Evolutionary conservation across 2,329 filamentous ascomycete genomes (phyloP).

Genomic region (Penicillium hesseltinei): DNA sequence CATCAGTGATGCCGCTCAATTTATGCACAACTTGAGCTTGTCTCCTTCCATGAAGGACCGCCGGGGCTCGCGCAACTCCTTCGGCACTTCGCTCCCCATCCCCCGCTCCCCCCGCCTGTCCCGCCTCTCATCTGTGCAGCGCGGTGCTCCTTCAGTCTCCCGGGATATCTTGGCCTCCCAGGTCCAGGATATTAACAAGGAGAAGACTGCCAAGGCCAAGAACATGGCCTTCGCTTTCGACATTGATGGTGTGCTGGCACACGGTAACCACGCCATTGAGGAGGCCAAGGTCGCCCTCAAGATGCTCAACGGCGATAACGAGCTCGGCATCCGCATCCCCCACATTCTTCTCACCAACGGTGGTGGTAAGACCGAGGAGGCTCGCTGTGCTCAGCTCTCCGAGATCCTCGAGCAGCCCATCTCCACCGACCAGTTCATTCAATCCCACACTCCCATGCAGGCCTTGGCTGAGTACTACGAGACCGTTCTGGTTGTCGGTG

Average conservation of each 20-base stretch:
- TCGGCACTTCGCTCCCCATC: slow-evolving; percentile 70
- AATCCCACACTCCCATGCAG: slow-evolving; percentile 75
- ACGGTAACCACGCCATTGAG: slow-evolving; percentile 68
- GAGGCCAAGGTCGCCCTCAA: slow-evolving; percentile 65
- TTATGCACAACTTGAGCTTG: slow-evolving; percentile 71
- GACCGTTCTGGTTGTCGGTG: slow-evolving; percentile 72
- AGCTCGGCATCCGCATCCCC: slow-evolving; percentile 75
- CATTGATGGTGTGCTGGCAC: slow-evolving; percentile 69
- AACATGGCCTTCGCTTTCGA: slow-evolving; percentile 78
- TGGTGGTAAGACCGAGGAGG: slow-evolving; percentile 66
- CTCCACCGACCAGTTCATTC: slow-evolving; percentile 71
- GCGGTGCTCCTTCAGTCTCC: slow-evolving; percentile 51
- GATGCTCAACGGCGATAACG: slow-evolving; percentile 72
- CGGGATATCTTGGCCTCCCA: slow-evolving; percentile 69
- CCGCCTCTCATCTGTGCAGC: slow-evolving; percentile 62
- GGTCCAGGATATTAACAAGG: slow-evolving; percentile 64
- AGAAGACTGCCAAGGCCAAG: slow-evolving; percentile 68
- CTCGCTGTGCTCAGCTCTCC: slow-evolving; percentile 64
- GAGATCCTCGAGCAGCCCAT: slow-evolving; percentile 65
- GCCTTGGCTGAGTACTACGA: slow-evolving; percentile 73
- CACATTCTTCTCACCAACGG: slow-evolving; percentile 75
- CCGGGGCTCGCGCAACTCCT: slow-evolving; percentile 71
- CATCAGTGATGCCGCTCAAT: slow-evolving; percentile 64
- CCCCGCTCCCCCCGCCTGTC: slow-evolving; percentile 68
- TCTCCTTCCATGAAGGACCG: slow-evolving; percentile 67